phyloP scores from a whole-genome alignment of 2,329 filamentous ascomycete genomes.

The Aspergillus sp. region DNA sequence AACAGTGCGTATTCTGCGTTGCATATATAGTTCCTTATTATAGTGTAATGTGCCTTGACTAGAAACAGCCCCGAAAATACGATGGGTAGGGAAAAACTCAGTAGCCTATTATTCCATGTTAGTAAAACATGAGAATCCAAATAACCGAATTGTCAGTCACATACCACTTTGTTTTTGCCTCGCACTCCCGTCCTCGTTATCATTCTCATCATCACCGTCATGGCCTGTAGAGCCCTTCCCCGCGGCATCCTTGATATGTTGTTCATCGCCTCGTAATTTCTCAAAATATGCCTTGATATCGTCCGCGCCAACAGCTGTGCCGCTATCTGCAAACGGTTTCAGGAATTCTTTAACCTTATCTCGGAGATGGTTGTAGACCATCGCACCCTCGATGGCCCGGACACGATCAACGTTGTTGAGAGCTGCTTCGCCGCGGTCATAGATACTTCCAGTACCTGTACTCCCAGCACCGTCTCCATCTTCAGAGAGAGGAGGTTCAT shows the following conservation, averaged over 20 bases:
- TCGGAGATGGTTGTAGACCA: constrained; percentile 96
- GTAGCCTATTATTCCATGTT: constrained; percentile 6
- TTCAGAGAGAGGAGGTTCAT: constrained; percentile 84
- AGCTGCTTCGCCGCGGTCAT: constrained; percentile 89
- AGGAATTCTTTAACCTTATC: constrained; percentile 96
- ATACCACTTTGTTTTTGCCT: constrained; percentile 50
- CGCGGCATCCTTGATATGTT: constrained; percentile 66
- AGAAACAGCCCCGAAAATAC: not conserved
- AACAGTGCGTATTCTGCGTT: not conserved
- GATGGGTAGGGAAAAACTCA: not conserved
- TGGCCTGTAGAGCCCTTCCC: constrained; percentile 49
- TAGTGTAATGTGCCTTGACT: not conserved
- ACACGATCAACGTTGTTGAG: constrained; percentile 91
- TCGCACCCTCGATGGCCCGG: constrained; percentile 89
- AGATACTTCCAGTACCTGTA: constrained; percentile 73
- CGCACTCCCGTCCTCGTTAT: constrained; percentile 33
- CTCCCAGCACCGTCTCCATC: constrained; percentile 54
- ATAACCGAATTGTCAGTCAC: constrained; percentile 13
- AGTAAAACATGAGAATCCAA: not conserved
- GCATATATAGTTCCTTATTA: not conserved
- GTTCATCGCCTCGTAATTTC: constrained; percentile 83
- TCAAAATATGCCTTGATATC: constrained; percentile 98
- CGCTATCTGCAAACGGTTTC: constrained; percentile 89
- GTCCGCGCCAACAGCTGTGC: constrained; percentile 83
- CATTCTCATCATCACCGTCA: constrained; percentile 28